These are phyloP conservation scores for Aspergillus leporis DNA, from an alignment of 495 filamentous ascomycete genomes.

Conservation along the genomic window DNA sequence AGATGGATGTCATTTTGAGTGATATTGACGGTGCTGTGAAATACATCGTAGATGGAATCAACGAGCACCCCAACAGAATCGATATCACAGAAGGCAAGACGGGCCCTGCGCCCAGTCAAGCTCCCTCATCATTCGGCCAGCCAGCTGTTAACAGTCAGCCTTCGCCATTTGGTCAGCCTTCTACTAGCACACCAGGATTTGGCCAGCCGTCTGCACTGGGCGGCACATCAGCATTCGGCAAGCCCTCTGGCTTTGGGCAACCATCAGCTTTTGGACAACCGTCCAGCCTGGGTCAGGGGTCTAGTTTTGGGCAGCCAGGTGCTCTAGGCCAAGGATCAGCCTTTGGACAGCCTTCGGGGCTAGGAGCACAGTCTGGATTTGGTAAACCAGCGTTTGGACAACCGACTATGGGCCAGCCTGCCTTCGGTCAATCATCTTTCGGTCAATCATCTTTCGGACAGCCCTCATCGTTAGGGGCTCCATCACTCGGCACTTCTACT, in stretches of 20 bases:
- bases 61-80: conserved; percentile 77
- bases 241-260: conserved; percentile 36
- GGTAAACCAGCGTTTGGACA: conserved; percentile 43
- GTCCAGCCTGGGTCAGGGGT: conserved; percentile 18
- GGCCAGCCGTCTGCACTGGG: conserved; percentile 29
- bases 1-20: conserved; percentile 64
- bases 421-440: conserved; percentile 31
- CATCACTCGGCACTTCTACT: conserved; percentile 27
- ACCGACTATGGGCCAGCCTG: conserved; percentile 28
- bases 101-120: conserved; percentile 18
- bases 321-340: conserved; percentile 31
- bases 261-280: conserved; percentile 38
- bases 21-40: conserved; percentile 72
- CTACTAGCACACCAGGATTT: conserved; percentile 26
- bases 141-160: conserved; percentile 23
- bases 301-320: conserved; percentile 38
- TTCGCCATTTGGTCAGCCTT: conserved; percentile 39
- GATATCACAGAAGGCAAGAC: conserved; percentile 63
- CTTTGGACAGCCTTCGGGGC: conserved; percentile 35
- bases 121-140: conserved; percentile 34
- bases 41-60: conserved; percentile 65
- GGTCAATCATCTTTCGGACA: conserved; percentile 33
- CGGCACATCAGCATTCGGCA: conserved; percentile 24
- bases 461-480: conserved; percentile 29
- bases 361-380: conserved; percentile 25